Evolutionary conservation across 805 yeast genomes (phyloP), one percentile per base, ranked within the genome.

Genomic region (Saccharomyces mikatae): DNA sequence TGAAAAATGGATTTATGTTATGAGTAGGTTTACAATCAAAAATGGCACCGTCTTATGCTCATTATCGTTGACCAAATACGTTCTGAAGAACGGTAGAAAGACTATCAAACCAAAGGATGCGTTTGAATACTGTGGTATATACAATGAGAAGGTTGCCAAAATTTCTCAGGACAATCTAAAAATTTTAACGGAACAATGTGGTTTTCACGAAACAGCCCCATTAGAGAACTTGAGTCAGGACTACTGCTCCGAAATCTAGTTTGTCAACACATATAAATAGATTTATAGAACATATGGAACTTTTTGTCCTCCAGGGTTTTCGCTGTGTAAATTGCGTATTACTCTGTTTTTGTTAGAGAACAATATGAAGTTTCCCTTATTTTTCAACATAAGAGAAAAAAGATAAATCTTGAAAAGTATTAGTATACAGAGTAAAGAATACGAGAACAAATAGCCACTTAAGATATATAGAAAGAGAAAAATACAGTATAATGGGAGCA

Each of bases 1-100:
- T 71, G 75, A 80, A 32, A 91, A 90, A 69, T 89, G 97, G 96
- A 62, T 91, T 13, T 90, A 82, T 64, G 78, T 88, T 11, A 59
- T 86, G 26, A 80, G 86, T 46, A 77, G 80, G 62, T 89, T 89
- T 63, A 78, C 77, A 11, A 72, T 76, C 46, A 61, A 67, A 10
- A 60, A 64, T 14, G 71, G 68, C 11, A 68, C 68, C n/a, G 67
- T 71, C 6, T 59, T 79, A 28, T 78, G 82, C 61, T 82, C 89
- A 0, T 71, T 82, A 22, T 81, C 86, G 1, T 66, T 89, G 27
- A 85, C 96, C 9, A 89, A 86, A 68, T 86, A 89, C 60, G 96
- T 91, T 2, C 78, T 90, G 64, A 91, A 90, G 72, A 76, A 80
- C 57, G 89, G 88, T 30, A 76, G 95, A 62, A 79, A 80, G 64